Evolutionary conservation across 202 grass and related monocot genomes (phyloP).

Genomic region (Dendrocalamus latiflorus): DNA sequence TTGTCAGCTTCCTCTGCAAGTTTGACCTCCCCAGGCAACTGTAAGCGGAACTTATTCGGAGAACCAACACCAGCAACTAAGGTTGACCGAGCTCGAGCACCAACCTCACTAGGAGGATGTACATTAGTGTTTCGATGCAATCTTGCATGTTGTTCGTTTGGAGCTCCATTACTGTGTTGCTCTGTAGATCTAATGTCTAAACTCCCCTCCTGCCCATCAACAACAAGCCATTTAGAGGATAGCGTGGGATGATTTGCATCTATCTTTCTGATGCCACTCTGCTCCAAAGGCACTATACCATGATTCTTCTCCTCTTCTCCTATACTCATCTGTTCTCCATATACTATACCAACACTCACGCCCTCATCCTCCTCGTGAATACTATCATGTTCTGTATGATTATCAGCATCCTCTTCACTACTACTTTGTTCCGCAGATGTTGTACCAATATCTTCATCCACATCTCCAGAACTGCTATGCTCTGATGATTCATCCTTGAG

Average conservation of each 20-base stretch:
- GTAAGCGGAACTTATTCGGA: constrained; percentile 62
- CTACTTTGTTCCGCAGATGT: neutral
- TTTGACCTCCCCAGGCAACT: constrained; percentile 72
- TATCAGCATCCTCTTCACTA: constrained; percentile 6
- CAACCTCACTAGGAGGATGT: neutral
- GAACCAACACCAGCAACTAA: constrained; percentile 74
- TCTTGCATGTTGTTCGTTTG: constrained; percentile 15
- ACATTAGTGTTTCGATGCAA: constrained; percentile 4
- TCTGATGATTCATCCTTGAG: constrained; percentile 31
- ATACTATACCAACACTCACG: too few species aligned
- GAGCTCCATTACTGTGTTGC: neutral
- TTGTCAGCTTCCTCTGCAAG: constrained; percentile 63
- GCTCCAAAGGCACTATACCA: neutral
- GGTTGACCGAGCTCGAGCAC: constrained; percentile 27
- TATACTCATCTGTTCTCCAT: too few species aligned
- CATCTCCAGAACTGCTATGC: constrained; percentile 22
- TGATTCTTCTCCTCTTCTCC: neutral
- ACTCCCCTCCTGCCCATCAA: neutral
- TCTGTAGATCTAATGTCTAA: neutral
- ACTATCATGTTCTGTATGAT: constrained; percentile 11
- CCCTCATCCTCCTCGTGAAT: too few species aligned
- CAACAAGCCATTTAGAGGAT: constrained; percentile 9
- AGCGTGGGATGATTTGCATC: neutral
- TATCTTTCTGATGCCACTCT: neutral
- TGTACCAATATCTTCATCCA: constrained; percentile 12